Base-by-base conservation (phyloP, 192 early-diverging fungal species). In the Phlyctochytrium arcticum region DNA sequence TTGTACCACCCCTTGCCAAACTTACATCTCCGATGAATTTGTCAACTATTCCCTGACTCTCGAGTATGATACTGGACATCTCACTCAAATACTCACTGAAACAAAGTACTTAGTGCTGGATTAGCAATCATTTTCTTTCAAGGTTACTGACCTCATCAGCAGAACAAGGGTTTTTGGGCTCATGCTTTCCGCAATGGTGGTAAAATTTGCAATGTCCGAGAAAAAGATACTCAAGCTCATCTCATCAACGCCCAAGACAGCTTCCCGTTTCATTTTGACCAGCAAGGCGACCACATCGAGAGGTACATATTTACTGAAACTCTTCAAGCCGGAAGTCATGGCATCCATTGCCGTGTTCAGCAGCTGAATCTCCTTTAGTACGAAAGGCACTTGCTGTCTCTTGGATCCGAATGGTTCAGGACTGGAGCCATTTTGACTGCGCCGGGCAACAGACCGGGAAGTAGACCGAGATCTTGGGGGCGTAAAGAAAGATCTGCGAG, bases 131-230 rank as follows among this genome's bases (percentile, higher is more conserved):
- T 44, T 12, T 2, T 0, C 42, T n/a, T 44, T 2, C 21, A 0
- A 12, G 2, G 42, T 44, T n/a, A 31, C 56, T 32, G 24, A 62
- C 67, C 67, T 68, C 67, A 68, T 68, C 8, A 68, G 51, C 17
- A 51, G 35, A 17, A 68, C 67, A 5, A 68, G 46, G 27, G 47
- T 32, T 32, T 68, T 47, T 12, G 67, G 67, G 32, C 49, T 51
- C 67, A 68, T 68, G 51, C 57, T 60, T 39, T 68, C 67, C 33
- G 67, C 57, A 19, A 68, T 60, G 10, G 59, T 68, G 12, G 67
- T 68, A 53, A 68, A 68, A 31, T 68, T 68, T 4, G 67, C 67
- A 65, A 68, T 68, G 51, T 68, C 67, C 57, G 67, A 68, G 34
- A 68, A 68, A 27, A 68, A 68, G 10, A 68, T 62, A 17, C 59